Percentiles rank a stretch among this genome's conserved stretches.
phyloP scores from a whole-genome alignment of 2,329 filamentous ascomycete species.

The Penicillium thymicola region DNA sequence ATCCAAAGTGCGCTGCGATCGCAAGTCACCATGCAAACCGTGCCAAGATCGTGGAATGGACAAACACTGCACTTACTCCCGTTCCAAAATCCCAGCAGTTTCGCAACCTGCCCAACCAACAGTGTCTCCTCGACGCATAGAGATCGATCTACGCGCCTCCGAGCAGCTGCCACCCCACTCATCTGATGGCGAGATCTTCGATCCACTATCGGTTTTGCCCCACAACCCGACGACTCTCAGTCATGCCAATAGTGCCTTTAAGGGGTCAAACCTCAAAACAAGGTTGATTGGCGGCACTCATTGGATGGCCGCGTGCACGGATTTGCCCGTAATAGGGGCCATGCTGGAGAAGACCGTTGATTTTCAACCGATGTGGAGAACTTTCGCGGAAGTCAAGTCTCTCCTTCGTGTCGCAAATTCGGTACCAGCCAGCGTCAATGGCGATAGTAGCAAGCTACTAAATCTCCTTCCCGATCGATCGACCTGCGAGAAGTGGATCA shows the following conservation, averaged over 20 bases:
- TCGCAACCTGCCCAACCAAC: neutral
- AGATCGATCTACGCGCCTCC: neutral
- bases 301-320: neutral
- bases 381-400: neutral
- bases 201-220: neutral
- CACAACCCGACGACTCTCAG: neutral
- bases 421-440: neutral
- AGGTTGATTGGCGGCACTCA: neutral
- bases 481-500: neutral
- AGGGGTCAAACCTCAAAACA: neutral
- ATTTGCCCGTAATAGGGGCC: neutral
- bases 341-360: neutral
- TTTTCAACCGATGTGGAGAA: neutral
- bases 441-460: neutral
- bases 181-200: neutral
- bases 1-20: constrained; percentile 5
- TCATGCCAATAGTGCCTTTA: neutral
- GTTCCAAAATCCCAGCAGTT: neutral
- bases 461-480: neutral
- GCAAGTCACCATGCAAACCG: constrained; percentile 6
- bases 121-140: neutral
- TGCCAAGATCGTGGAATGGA: constrained; percentile 3
- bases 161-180: neutral
- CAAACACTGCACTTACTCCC: neutral
- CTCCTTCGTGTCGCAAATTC: neutral